These are phyloP conservation scores for Mortierella sp. DNA, from an alignment of 371 early-diverging fungal genomes.

Conservation along the genomic window DNA sequence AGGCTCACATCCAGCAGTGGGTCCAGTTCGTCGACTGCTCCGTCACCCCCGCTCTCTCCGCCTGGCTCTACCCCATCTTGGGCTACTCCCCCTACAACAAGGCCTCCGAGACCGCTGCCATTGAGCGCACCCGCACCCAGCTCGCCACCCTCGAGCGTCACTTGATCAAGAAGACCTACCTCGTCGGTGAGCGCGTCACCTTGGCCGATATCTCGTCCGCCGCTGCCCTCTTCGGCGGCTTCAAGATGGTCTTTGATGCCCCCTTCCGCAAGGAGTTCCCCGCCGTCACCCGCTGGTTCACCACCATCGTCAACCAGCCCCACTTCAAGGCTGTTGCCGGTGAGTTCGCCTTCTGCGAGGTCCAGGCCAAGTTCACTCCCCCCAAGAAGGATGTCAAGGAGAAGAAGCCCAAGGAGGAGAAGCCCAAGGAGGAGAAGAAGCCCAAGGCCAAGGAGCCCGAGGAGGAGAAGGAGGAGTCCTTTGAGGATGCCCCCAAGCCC, in stretches of 20 bases:
- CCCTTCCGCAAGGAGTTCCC: conserved; percentile 82
- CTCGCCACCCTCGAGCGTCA: conserved; percentile 80
- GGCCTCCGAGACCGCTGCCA: conserved; percentile 75
- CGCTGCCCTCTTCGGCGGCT: conserved; percentile 71
- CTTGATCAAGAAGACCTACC: conserved; percentile 85
- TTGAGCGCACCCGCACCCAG: conserved; percentile 73
- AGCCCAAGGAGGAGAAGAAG: conserved; percentile 55
- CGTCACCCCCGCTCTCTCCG: conserved; percentile 61
- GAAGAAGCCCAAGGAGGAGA: conserved; percentile 60
- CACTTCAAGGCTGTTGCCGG: conserved; percentile 87
- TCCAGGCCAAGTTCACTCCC: conserved; percentile 62
- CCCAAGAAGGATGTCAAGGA: conserved; percentile 73
- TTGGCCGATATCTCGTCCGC: conserved; percentile 88
- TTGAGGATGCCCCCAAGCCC: conserved; percentile 83
- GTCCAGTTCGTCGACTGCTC: conserved; percentile 81
- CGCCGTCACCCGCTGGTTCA: conserved; percentile 92
- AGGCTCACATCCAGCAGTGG: conserved; percentile 85
- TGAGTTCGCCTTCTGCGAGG: conserved; percentile 74
- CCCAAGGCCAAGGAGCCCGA: conserved; percentile 59
- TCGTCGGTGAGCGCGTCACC: conserved; percentile 93
- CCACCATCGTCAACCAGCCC: conserved; percentile 84
- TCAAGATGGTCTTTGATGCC: conserved; percentile 71
- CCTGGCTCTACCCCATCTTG: conserved; percentile 78
- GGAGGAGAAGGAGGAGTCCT: conserved; percentile 70
- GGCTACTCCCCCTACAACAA: conserved; percentile 78